Conservation (phyloP, 2,329 filamentous ascomycete species). For the Onygenales sp. region DNA sequence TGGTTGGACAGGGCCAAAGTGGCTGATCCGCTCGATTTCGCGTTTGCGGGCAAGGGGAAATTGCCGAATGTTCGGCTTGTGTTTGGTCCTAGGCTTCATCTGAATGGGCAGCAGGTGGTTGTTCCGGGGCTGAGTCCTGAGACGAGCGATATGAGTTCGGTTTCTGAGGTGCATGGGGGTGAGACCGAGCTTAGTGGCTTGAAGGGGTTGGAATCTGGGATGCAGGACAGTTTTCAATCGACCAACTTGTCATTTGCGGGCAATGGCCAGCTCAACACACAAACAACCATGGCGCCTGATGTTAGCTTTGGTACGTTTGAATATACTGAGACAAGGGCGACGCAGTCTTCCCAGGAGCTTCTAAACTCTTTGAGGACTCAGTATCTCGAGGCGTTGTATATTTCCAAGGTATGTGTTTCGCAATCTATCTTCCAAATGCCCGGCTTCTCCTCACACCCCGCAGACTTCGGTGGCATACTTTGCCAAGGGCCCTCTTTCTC, state of each 20-base stretch:
- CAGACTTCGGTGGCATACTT: conserved; percentile 43
- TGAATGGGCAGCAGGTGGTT: no score
- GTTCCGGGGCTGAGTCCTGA: background rate
- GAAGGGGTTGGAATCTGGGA: background rate
- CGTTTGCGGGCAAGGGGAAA: conserved; percentile 14
- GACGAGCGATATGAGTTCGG: background rate
- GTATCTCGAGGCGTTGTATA: conserved; percentile 35
- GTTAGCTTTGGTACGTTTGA: background rate
- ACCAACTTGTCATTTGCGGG: background rate
- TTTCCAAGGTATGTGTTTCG: conserved; percentile 28
- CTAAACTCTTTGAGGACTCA: conserved; percentile 28
- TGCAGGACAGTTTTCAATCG: background rate
- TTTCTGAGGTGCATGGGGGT: background rate
- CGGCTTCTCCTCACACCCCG: conserved; percentile 9
- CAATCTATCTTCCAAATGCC: background rate
- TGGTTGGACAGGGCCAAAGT: conserved; percentile 30
- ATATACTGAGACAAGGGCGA: conserved; percentile 9
- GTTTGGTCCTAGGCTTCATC: conserved; percentile 14
- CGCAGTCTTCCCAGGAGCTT: conserved; percentile 25
- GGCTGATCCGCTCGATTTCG: conserved; percentile 18
- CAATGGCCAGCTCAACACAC: background rate
- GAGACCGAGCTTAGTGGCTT: background rate
- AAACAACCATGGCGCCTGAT: background rate
- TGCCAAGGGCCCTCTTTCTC: conserved; percentile 40
- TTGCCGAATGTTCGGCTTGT: conserved; percentile 21